Evolutionary conservation across 805 yeast genomes (phyloP), one percentile per base, ranked within the genome.

Genomic region (Lipomyces spencermartinsiae): DNA sequence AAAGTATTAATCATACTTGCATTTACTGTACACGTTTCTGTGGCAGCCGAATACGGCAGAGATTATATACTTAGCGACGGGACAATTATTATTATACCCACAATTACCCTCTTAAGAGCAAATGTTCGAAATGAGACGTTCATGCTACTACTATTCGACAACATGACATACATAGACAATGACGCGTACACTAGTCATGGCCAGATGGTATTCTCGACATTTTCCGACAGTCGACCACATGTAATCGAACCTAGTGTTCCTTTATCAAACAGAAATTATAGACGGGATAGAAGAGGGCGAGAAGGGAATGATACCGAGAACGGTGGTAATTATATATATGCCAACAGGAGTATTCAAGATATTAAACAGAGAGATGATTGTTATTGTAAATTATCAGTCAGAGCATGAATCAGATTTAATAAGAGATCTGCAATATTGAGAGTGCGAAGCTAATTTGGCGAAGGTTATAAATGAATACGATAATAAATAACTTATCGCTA

Each of bases 131-230:
- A 49, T 49, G 22, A 49, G 54, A 49, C 54, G 9, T 49, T 14
- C 22, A n/a, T 49, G 29, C 22, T 7, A 2, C n/a, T 19, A 14
- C 14, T 22, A 2, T 9, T 9, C 22, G 54, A 49, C 14, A 49
- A 49, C 14, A 49, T 49, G 54, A 49, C 54, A 16, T 49, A 49
- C 29, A 49, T 49, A 16, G 54, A 49, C 54, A 49, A 49, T 49
- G 54, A 49, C 14, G 54, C 54, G 14, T 49, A 16, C 54, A 16
- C 9, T 9, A 49, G 54, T 49, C 4, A 4, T 16, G 54, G 54
- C 22, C 9, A 16, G 22, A 49, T 49, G 54, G 14, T 49, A 14
- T 49, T 49, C 14, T 49, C 54, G 9, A 49, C 29, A 2, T 49
- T 49, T 16, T 14, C 49, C 12, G 49, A 39, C n/a, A 16, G 4